Percentiles rank a stretch among this genome's conserved stretches.
Evolutionary conservation across 345 rosid genomes (phyloP).

Genomic region (Arabis hirsuta): DNA sequence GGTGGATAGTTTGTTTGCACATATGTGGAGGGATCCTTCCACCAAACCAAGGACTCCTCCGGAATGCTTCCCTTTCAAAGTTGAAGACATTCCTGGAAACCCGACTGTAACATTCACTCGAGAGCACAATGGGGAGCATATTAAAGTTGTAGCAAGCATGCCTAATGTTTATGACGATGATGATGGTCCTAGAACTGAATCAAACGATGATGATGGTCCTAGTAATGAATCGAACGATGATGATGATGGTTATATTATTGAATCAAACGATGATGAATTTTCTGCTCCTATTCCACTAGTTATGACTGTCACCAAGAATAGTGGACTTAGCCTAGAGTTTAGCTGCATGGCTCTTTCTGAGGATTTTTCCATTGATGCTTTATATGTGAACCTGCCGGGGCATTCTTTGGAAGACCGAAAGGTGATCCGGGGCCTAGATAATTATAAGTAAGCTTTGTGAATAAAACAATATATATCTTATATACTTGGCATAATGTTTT

Average conservation of each 20-base stretch:
- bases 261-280: no score
- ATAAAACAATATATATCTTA: not conserved
- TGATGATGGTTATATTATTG: slow-evolving; percentile 29
- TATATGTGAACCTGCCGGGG: slow-evolving; percentile 56
- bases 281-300: slow-evolving; percentile 53
- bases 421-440: slow-evolving; percentile 68
- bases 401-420: slow-evolving; percentile 54
- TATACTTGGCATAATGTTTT: not conserved
- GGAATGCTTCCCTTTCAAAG: slow-evolving; percentile 69
- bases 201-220: slow-evolving; percentile 34
- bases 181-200: slow-evolving; percentile 47
- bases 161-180: slow-evolving; percentile 54
- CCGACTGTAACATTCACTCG: slow-evolving; percentile 67
- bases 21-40: slow-evolving; percentile 52
- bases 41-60: no score
- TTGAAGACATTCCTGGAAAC: slow-evolving; percentile 71
- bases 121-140: slow-evolving; percentile 66
- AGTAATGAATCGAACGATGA: slow-evolving; percentile 14
- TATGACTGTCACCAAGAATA: slow-evolving; percentile 65
- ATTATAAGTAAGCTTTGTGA: slow-evolving; percentile 67
- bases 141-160: slow-evolving; percentile 79
- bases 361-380: slow-evolving; percentile 63
- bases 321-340: slow-evolving; percentile 66
- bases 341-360: slow-evolving; percentile 65
- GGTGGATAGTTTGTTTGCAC: not conserved